Evolutionary conservation across 345 rosid genomes (phyloP).

Genomic region (Brassica carinata): DNA sequence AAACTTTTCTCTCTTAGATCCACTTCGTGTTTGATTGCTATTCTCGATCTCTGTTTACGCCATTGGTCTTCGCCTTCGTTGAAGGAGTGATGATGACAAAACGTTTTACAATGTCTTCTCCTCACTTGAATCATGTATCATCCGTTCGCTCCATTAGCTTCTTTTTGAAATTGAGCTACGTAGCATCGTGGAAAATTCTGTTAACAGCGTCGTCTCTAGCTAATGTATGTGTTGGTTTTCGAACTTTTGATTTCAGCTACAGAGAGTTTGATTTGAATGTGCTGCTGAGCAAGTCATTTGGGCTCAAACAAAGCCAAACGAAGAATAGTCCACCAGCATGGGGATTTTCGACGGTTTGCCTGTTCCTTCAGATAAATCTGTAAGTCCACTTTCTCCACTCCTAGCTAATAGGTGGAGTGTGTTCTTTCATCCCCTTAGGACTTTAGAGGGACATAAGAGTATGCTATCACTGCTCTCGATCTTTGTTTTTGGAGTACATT

Average conservation of each 20-base stretch:
- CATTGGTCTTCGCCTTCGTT: slow-evolving; percentile 12
- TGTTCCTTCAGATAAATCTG: slow-evolving; percentile 81
- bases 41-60: neutral
- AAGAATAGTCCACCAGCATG: slow-evolving; percentile 51
- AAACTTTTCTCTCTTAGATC: slow-evolving; percentile 31
- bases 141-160: slow-evolving; percentile 13
- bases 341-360: slow-evolving; percentile 90
- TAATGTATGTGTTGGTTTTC: slow-evolving; percentile 15
- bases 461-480: slow-evolving; percentile 2
- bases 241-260: slow-evolving; percentile 22
- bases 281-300: slow-evolving; percentile 32
- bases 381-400: slow-evolving; percentile 40
- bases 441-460: neutral
- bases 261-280: slow-evolving; percentile 31
- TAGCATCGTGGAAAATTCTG: neutral
- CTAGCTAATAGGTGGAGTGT: neutral
- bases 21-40: slow-evolving; percentile 31
- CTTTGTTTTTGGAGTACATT: slow-evolving; percentile 10
- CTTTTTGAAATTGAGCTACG: neutral
- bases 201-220: slow-evolving; percentile 5
- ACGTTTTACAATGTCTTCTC: slow-evolving; percentile 12
- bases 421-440: neutral
- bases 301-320: slow-evolving; percentile 33
- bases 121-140: slow-evolving; percentile 12
- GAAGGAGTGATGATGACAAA: slow-evolving; percentile 17